Evolutionary conservation across 1,284 basidiomycete genomes (phyloP).

Genomic region (Cryptococcus sp.): DNA sequence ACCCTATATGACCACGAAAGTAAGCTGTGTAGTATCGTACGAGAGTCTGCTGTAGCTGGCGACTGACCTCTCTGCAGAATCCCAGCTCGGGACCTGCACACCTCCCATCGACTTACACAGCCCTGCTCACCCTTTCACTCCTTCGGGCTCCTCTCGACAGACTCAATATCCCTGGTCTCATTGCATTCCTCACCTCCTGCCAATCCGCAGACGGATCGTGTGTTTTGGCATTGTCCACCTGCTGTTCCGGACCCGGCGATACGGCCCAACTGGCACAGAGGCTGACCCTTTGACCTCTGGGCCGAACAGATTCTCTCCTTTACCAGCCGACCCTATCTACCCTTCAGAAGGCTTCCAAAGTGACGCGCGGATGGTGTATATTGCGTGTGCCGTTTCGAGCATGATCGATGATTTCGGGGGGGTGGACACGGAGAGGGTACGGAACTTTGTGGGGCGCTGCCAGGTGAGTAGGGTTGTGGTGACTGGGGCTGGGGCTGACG

Average conservation of each 20-base stretch:
- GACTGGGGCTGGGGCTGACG: background rate
- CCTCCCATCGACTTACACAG: constrained; percentile 90
- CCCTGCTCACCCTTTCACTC: constrained; percentile 72
- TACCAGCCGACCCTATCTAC: constrained; percentile 61
- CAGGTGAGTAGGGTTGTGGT: constrained; percentile 55
- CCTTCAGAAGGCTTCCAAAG: constrained; percentile 38
- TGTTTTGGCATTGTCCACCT: constrained; percentile 13
- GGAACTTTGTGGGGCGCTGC: constrained; percentile 65
- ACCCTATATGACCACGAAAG: constrained; percentile 58
- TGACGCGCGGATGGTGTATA: constrained; percentile 71
- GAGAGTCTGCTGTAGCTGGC: background rate
- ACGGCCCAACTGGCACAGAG: constrained; percentile 1
- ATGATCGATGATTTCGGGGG: constrained; percentile 74
- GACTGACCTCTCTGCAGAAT: constrained; percentile 29
- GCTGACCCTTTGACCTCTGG: constrained; percentile 1
- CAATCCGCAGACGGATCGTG: constrained; percentile 80
- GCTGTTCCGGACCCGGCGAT: too few species aligned
- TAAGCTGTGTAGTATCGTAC: constrained; percentile 17
- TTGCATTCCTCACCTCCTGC: constrained; percentile 63
- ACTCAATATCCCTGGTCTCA: constrained; percentile 63
- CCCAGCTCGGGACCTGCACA: constrained; percentile 65
- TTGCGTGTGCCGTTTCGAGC: constrained; percentile 70
- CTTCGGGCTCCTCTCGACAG: constrained; percentile 71
- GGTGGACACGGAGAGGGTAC: constrained; percentile 61
- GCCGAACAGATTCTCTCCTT: constrained; percentile 65